phyloP scores from a whole-genome alignment of 306 rosid species.

The Prunus campanulata region DNA sequence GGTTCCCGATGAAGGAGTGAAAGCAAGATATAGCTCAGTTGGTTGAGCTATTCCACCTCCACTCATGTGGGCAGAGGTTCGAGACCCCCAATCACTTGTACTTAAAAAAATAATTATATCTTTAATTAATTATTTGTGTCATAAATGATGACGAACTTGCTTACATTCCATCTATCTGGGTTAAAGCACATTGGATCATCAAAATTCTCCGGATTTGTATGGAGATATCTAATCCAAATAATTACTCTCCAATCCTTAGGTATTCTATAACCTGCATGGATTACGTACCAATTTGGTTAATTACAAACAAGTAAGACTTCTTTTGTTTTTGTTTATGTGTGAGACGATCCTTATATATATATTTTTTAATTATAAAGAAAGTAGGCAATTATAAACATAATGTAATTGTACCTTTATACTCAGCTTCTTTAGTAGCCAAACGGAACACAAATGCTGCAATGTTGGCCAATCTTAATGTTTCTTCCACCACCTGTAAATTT shows the following conservation, averaged over 20 bases:
- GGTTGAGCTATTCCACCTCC: too few species aligned
- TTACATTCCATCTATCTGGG: conserved; percentile 28
- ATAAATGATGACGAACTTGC: background rate
- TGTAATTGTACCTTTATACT: conserved; percentile 27
- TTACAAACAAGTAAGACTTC: too few species aligned
- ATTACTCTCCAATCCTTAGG: conserved; percentile 21
- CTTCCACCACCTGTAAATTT: conserved; percentile 32
- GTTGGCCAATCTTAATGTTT: conserved; percentile 36
- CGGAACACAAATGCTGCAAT: conserved; percentile 25
- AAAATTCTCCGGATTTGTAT: conserved; percentile 22
- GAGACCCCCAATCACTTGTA: too few species aligned
- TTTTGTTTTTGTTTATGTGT: too few species aligned
- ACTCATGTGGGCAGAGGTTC: too few species aligned
- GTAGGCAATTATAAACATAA: too few species aligned
- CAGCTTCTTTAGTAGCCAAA: conserved; percentile 15
- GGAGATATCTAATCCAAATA: conserved; percentile 16
- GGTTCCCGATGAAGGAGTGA: conserved; percentile 8
- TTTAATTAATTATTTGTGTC: background rate
- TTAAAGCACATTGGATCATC: conserved; percentile 29
- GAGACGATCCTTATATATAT: too few species aligned
- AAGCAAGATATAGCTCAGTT: too few species aligned
- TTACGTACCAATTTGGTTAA: background rate
- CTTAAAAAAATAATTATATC: too few species aligned
- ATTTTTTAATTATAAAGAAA: too few species aligned
- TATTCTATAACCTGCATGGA: conserved; percentile 27